phyloP scores from a whole-genome alignment of 2,329 filamentous ascomycete genomes.

The Didymella pinodella region DNA sequence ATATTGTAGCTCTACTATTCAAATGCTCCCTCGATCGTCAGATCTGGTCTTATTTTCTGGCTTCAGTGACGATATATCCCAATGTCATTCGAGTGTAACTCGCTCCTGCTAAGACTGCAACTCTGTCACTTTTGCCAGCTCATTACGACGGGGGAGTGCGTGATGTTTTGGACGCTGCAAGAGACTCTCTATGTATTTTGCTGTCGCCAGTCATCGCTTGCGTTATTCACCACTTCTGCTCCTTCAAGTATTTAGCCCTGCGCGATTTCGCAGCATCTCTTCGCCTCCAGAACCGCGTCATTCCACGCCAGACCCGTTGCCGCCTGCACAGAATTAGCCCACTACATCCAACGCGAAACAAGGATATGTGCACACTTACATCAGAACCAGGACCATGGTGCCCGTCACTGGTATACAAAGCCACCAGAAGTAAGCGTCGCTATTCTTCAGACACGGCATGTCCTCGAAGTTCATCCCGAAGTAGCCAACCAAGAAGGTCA shows the following conservation, averaged over 20 bases:
- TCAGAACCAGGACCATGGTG: slow-evolving; percentile 39
- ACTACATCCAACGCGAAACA: background rate
- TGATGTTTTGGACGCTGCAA: background rate
- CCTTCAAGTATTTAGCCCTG: background rate
- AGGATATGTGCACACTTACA: slow-evolving; percentile 7
- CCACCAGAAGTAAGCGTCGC: slow-evolving; percentile 61
- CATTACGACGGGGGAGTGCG: no score
- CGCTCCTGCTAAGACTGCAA: background rate
- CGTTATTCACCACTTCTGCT: slow-evolving; percentile 6
- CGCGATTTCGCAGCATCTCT: slow-evolving; percentile 11
- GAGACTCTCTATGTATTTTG: background rate
- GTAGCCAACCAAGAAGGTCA: slow-evolving; percentile 82
- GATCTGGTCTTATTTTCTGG: background rate
- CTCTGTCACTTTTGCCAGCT: background rate
- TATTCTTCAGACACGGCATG: slow-evolving; percentile 57
- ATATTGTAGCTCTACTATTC: background rate
- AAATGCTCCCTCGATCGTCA: background rate
- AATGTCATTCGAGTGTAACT: background rate
- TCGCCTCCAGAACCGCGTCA: slow-evolving; percentile 12
- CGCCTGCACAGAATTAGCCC: slow-evolving; percentile 10
- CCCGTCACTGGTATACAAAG: slow-evolving; percentile 53
- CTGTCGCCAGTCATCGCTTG: background rate
- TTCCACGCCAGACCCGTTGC: slow-evolving; percentile 11
- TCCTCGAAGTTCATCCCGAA: slow-evolving; percentile 68
- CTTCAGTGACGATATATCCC: background rate